Evolutionary conservation across 1,284 basidiomycete species (phyloP), one percentile per base, ranked within the genome.

Genomic region (Cryptococcus sp.): DNA sequence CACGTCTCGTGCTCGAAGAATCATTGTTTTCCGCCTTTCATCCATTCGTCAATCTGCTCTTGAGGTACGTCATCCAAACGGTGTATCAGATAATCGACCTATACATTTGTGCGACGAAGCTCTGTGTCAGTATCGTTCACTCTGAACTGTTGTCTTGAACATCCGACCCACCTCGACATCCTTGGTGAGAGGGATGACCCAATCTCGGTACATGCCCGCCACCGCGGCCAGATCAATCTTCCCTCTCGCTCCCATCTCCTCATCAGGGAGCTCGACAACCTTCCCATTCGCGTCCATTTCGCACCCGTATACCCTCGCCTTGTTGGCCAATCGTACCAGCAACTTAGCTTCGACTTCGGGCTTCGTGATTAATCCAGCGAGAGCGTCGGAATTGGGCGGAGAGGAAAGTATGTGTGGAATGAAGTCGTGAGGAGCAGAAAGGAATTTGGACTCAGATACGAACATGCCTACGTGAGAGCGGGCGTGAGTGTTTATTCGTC

Each of bases 381-480:
- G 84, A 4, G 87, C 88, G 44, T 84, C 77, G 19, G 84, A 84
- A 77, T 99, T 89, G 2, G 86, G 87, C 13, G 77, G 77, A 47
- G 50, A 53, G 1, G 84, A 83, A 47, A 84, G 84, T 72, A 99
- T 99, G 78, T 93, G 91, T 0, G 91, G 90, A 62, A 99, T 86
- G 78, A 98, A 99, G 15, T 87, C 86, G 25, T 88, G 83, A 10
- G 96, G 95, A 62, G 90, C 82, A 35, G 86, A 84, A 19, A 85
- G 80, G 82, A 99, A 99, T 78, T 99, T 99, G 54, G 90, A 90
- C 80, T 99, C 96, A 4, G 92, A 92, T 11, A 99, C 96, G 76
- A 99, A 99, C 85, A 98, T 98, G 61, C 95, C 93, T 97, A 74
- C 38, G 41, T 20, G 8, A 11, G 35, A 16, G 19, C 8, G 22